Percentiles rank a stretch among this genome's conserved stretches.
phyloP scores from a whole-genome alignment of 73 alveolate species.

The Blepharisma japonicum region DNA sequence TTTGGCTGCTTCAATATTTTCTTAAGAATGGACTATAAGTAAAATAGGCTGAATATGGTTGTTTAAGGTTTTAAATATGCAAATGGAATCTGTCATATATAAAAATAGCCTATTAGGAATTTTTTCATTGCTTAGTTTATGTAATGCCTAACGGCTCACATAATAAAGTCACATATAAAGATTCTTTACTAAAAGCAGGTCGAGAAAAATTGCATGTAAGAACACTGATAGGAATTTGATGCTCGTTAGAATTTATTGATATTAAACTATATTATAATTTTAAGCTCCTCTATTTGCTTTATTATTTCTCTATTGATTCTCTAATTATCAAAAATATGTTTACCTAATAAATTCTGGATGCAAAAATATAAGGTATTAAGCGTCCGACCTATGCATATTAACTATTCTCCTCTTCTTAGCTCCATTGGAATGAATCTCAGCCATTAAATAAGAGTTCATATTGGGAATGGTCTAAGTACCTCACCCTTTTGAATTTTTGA shows the following conservation, averaged over 20 bases:
- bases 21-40: background rate
- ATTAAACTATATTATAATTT: slow-evolving; percentile 26
- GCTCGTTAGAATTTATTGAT: background rate
- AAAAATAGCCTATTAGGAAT: background rate
- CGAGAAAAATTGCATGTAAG: background rate
- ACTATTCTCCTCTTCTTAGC: too few relatives aligned
- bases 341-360: too few relatives aligned
- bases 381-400: too few relatives aligned
- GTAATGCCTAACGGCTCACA: slow-evolving; percentile 36
- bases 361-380: too few relatives aligned
- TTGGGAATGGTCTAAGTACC: too few relatives aligned
- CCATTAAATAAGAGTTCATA: too few relatives aligned
- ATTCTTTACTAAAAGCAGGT: background rate
- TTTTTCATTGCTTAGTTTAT: background rate
- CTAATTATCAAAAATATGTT: too few relatives aligned
- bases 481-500: too few relatives aligned
- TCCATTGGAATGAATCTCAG: too few relatives aligned
- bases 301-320: too few relatives aligned
- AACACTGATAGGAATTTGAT: slow-evolving; percentile 33
- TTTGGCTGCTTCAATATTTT: background rate
- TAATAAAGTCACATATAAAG: slow-evolving; percentile 11
- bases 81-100: background rate
- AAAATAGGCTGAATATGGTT: slow-evolving; percentile 8
- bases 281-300: slow-evolving; percentile 28
- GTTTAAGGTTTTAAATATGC: background rate